phyloP scores from a whole-genome alignment of 1,284 basidiomycete genomes.

The Quambalaria eucalypti region DNA sequence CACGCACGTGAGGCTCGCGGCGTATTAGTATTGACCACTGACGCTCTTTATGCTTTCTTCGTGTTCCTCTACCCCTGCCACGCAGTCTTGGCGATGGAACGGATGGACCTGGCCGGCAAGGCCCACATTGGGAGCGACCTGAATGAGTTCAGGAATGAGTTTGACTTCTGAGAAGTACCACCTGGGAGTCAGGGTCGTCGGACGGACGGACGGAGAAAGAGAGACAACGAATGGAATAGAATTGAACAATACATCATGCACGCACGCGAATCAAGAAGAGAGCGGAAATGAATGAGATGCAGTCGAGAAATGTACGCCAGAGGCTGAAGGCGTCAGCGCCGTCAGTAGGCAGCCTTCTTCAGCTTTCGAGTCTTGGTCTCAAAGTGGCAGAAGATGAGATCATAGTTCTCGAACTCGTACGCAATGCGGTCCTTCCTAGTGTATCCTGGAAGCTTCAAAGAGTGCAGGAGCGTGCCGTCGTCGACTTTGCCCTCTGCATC shows the following conservation, averaged over 20 bases:
- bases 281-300: too few species aligned
- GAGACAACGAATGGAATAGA: too few species aligned
- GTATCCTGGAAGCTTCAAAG: conserved; percentile 43
- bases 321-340: too few species aligned
- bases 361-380: conserved; percentile 6
- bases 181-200: too few species aligned
- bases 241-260: too few species aligned
- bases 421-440: conserved; percentile 86
- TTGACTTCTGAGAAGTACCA: conserved; percentile 66
- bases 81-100: conserved; percentile 45
- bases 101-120: conserved; percentile 53
- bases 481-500: conserved; percentile 35
- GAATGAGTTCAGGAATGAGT: conserved; percentile 63
- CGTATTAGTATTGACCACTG: too few species aligned
- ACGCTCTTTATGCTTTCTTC: neutral
- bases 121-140: conserved; percentile 55
- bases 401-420: conserved; percentile 93
- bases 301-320: too few species aligned
- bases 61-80: neutral
- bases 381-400: conserved; percentile 61
- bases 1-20: too few species aligned
- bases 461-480: conserved; percentile 41
- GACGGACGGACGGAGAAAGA: too few species aligned
- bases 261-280: too few species aligned
- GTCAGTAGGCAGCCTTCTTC: too few species aligned